A percentile compares a stretch with the other conserved stretches of the same genome.
Conservation (phyloP, 2,329 filamentous ascomycete species). For the Pseudopyricularia cyperi region DNA sequence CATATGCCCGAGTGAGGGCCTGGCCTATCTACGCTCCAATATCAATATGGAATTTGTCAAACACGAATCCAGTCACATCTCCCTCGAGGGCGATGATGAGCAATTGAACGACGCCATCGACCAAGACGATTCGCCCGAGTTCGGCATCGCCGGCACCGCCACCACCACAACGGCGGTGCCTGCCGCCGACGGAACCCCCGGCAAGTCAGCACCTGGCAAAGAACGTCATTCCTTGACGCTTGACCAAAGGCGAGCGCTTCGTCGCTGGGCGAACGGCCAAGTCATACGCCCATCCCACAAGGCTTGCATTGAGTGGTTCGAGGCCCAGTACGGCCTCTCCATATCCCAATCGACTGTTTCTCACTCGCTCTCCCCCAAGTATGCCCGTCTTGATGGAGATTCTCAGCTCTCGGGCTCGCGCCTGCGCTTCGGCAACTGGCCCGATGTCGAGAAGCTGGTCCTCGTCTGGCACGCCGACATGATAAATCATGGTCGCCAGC, state of each 20-base stretch:
- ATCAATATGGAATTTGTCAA: neutral
- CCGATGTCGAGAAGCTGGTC: slow-evolving; percentile 46
- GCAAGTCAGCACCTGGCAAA: slow-evolving; percentile 15
- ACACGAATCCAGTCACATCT: neutral
- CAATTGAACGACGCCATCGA: neutral
- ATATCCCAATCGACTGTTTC: slow-evolving; percentile 52
- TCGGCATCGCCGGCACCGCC: neutral
- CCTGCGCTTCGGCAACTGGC: slow-evolving; percentile 51
- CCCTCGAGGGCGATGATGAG: neutral
- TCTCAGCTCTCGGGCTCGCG: slow-evolving; percentile 49
- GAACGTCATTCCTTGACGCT: slow-evolving; percentile 49
- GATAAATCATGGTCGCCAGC: slow-evolving; percentile 38
- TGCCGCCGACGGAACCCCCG: neutral
- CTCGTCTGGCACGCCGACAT: slow-evolving; percentile 42
- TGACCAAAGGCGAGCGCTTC: slow-evolving; percentile 47
- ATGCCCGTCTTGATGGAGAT: slow-evolving; percentile 47
- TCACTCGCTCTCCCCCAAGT: slow-evolving; percentile 48
- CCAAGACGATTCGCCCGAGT: neutral
- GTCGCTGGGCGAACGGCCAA: slow-evolving; percentile 46
- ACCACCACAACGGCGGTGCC: neutral
- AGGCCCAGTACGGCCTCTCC: slow-evolving; percentile 40
- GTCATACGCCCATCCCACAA: slow-evolving; percentile 44
- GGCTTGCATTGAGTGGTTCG: slow-evolving; percentile 52
- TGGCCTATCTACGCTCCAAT: neutral
- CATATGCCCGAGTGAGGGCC: neutral